Conservation (phyloP, 805 yeast species). For the Lipomyces kockii region DNA sequence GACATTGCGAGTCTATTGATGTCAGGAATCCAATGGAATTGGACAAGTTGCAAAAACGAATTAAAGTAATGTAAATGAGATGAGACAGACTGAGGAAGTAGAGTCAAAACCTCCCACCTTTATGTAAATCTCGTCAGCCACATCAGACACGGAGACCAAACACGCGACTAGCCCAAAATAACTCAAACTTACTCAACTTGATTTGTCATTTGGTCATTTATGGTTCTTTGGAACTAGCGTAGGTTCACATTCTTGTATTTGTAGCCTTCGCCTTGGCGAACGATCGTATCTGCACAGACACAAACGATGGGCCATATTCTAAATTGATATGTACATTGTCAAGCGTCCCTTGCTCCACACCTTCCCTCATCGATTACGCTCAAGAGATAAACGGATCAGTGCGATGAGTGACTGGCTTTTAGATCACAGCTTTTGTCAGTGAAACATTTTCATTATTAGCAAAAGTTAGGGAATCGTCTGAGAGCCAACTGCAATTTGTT, state of each 20-base stretch:
- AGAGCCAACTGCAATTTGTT: slow-evolving; percentile 3
- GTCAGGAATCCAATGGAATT: background rate
- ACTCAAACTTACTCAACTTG: too few species aligned
- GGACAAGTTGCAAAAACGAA: slow-evolving; percentile 3
- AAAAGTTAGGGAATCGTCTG: background rate
- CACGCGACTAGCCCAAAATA: background rate
- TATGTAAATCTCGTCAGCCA: slow-evolving; percentile 4
- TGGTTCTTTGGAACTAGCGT: too few species aligned
- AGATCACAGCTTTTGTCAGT: background rate
- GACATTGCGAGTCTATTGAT: slow-evolving; percentile 1
- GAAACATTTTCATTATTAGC: background rate
- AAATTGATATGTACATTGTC: too few species aligned
- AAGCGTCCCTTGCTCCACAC: too few species aligned
- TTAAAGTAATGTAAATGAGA: background rate
- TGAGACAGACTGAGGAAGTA: slow-evolving; percentile 2
- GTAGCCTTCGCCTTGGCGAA: background rate
- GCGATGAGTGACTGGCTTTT: background rate
- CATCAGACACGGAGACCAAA: background rate
- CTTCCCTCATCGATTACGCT: slow-evolving; percentile 4
- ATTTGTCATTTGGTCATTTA: too few species aligned
- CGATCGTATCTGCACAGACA: slow-evolving; percentile 1
- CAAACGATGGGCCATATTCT: background rate
- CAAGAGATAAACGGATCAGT: background rate
- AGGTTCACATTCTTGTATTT: background rate
- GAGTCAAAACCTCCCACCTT: background rate